Percentiles rank a stretch among this genome's conserved stretches.
Conservation (phyloP, 78 protist species). For the Planoprotostelium fungivorum region DNA sequence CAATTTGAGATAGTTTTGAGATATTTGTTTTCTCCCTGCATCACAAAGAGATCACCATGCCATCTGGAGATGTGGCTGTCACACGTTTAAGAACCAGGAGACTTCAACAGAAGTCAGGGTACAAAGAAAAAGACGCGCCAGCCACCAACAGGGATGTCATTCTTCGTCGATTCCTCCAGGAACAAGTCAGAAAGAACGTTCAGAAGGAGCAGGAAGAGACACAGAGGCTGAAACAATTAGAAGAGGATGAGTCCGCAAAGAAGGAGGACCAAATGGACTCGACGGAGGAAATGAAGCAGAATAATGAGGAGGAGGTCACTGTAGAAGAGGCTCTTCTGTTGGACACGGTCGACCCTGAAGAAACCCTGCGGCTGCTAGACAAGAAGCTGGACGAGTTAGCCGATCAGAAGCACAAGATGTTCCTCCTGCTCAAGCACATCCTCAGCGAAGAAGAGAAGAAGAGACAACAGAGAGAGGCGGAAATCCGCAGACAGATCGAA, state of each 20-base stretch:
- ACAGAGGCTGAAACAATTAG: background rate
- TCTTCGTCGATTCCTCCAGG: background rate
- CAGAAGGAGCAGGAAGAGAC: background rate
- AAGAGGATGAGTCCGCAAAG: background rate
- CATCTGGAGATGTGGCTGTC: no score
- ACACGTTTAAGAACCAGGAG: no score
- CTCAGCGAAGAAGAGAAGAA: background rate
- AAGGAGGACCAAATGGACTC: no score
- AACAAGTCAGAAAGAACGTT: background rate
- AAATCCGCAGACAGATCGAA: background rate
- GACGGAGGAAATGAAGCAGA: no score
- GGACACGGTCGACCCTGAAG: background rate
- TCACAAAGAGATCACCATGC: no score
- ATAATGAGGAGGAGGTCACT: background rate
- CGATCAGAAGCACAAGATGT: background rate
- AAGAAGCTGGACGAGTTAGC: background rate
- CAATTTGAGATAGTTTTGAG: no score
- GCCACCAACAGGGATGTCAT: background rate
- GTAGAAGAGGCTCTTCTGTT: background rate
- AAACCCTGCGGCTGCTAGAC: background rate
- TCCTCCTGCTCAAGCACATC: background rate
- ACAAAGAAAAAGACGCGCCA: background rate
- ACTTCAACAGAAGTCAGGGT: no score
- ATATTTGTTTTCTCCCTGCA: no score
- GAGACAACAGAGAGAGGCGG: background rate